Base-by-base conservation (phyloP, 768 basidiomycete genomes). In the Amanita brunnescens region DNA sequence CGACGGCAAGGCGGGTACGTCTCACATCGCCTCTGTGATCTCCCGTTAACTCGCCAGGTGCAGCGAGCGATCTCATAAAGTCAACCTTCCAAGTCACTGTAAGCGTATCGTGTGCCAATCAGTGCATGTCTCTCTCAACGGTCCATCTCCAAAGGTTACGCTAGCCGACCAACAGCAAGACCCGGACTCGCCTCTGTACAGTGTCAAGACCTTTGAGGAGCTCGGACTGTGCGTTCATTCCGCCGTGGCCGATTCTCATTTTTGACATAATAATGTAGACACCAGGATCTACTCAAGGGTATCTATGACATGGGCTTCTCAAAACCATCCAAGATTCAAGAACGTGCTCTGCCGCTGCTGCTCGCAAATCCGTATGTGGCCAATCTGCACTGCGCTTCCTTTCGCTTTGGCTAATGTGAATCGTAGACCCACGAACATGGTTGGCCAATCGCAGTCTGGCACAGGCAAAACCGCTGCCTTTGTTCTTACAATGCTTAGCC, bases 401-500 rank as follows among this genome's bases (percentile, higher is more conserved):
- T 34, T 35, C 24, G 35, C 21, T 21, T 14, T 10, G 33, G 38
- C 38, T 32, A 45, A 38, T 51, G 32, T 56, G 43, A 38, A 29
- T 13, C 32, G n/a, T 62, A 99, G 95, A n/a, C 87, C 95, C 9
- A 86, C 84, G 47, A 98, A 98, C 69, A 94, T 98, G 87, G 98
- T 98, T 63, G 96, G 93, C 14, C 96, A 99, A 70, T 98, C 94
- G 47, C 96, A 99, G 62, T 98, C 96, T 30, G 96, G 96, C 34
- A 99, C 96, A 7, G 96, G 96, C 44, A 99, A 99, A 73, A 98
- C 96, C 2, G 96, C 96, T 3, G 96, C 96, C 8, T 99, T 99
- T 65, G 91, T 93, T 10, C 75, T 99, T 44, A 94, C 95, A 9
- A 98, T 99, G 94, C 78, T 98, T 13, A 93, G 88, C 63, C 83